phyloP scores from a whole-genome alignment of 177 flowering plant genomes.

The Tripterygium wilfordii region DNA sequence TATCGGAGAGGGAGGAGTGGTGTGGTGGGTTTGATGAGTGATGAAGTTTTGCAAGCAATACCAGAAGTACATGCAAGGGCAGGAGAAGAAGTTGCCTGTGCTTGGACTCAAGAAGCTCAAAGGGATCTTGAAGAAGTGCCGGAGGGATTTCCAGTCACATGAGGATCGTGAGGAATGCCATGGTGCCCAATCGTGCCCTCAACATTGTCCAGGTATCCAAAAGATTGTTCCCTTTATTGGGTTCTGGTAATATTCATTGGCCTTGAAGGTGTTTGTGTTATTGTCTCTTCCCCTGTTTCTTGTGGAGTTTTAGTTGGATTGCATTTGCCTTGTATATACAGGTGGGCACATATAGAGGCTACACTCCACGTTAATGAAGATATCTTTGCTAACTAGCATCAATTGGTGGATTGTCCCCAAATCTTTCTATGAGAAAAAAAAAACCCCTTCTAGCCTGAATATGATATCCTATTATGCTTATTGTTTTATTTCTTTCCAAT shows the following conservation, averaged over 20 bases:
- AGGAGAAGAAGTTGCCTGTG: slow-evolving; percentile 51
- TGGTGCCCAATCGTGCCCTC: slow-evolving; percentile 32
- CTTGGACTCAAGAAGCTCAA: slow-evolving; percentile 78
- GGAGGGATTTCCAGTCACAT: slow-evolving; percentile 34
- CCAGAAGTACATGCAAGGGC: slow-evolving; percentile 75
- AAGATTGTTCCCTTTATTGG: neutral
- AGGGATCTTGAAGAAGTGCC: slow-evolving; percentile 71
- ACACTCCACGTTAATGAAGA: too few species aligned
- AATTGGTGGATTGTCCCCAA: too few species aligned
- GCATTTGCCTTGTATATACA: too few species aligned
- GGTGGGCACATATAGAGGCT: too few species aligned
- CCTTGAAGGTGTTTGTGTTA: neutral
- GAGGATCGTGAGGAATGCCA: slow-evolving; percentile 13
- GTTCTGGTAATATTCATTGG: neutral
- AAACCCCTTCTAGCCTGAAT: too few species aligned
- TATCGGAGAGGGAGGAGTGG: too few species aligned
- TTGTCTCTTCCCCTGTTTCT: too few species aligned
- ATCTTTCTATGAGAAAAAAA: too few species aligned
- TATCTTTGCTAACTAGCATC: too few species aligned
- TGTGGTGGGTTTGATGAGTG: too few species aligned
- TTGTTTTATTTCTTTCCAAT: neutral
- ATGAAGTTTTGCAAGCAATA: slow-evolving; percentile 96
- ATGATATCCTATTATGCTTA: neutral
- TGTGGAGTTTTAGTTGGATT: too few species aligned
- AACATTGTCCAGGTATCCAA: slow-evolving; percentile 52